Conservation (phyloP, 2,329 filamentous ascomycete species). For the Trichophyton schoenleinii region DNA sequence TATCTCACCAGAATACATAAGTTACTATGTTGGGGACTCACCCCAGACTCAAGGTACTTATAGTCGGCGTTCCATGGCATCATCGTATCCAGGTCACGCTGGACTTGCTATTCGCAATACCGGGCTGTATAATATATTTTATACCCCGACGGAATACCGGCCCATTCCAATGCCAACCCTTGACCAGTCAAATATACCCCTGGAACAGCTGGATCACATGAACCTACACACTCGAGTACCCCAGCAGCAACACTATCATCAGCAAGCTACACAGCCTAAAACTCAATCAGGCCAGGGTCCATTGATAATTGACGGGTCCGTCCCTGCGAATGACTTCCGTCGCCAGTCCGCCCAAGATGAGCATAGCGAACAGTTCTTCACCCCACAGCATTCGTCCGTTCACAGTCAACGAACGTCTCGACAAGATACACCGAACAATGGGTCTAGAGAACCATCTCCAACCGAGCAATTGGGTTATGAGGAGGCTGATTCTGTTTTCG, state of each 20-base stretch:
- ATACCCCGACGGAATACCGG: conserved; percentile 25
- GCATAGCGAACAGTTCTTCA: conserved; percentile 24
- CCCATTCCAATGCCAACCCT: conserved; percentile 14
- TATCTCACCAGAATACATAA: conserved; percentile 32
- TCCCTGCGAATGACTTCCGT: conserved; percentile 28
- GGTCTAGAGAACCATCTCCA: conserved; percentile 24
- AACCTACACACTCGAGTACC: background rate
- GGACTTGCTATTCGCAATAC: conserved; percentile 30
- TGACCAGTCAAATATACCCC: conserved; percentile 13
- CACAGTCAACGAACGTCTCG: conserved; percentile 1
- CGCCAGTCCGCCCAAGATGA: conserved; percentile 22
- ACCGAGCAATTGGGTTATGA: conserved; percentile 27
- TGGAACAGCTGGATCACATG: conserved; percentile 15
- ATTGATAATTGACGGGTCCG: conserved; percentile 37
- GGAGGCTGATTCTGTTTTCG: conserved; percentile 17
- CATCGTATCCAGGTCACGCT: conserved; percentile 27
- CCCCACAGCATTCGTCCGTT: conserved; percentile 1
- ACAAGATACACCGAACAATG: conserved; percentile 19
- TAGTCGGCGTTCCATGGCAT: conserved; percentile 25
- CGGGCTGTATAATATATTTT: conserved; percentile 23
- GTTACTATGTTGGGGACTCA: conserved; percentile 35
- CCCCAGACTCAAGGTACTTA: conserved; percentile 32
- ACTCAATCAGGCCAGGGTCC: conserved; percentile 27
- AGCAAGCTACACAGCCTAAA: conserved; percentile 5
- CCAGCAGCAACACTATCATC: conserved; percentile 3